Base-by-base conservation (phyloP, 129 eudicot species). In the Pseudognaphalium luteoalbum region DNA sequence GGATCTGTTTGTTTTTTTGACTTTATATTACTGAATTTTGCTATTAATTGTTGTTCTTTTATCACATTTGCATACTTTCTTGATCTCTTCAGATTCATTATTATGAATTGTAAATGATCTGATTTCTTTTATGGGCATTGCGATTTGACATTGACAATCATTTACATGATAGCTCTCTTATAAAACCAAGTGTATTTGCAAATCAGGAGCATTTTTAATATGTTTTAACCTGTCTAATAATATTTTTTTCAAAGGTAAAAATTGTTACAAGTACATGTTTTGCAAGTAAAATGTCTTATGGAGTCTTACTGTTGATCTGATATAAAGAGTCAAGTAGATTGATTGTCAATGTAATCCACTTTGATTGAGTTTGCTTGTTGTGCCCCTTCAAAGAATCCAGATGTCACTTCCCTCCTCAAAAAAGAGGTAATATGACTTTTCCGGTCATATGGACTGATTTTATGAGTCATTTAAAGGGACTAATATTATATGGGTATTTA, bases 1-100 rank as follows among this genome's bases (percentile, higher is more conserved):
- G 68, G 11, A 50, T 25, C 15, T 52, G 0, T 64, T 20, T 72
- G 47, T 71, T 72, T 62, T 62, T 47, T 34, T 79, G 75, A 67
- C 28, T 44, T 29, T 15, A 16, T 80, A 14, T 42, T 50, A 39
- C 28, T 19, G 17, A 70, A 35, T 71, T 71, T 32, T 44, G 32
- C 4, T 64, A 21, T 7, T 14, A 12, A 12, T 25, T 66, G 32
- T 9, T 37, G 52, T 35, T 64, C 30, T 80, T 1, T 63, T 22
- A 70, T 70, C 71, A 19, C 54, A 59, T 61, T 29, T 78, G 4
- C 37, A 21, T 35, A 22, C 32, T 66, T 77, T 10, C 20, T 58
- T 58, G 78, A 72, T 79, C 57, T 59, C 50, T 58, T 69, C 3
- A 12, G 67, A 66, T 68, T 6, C 16, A 30, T 16, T 63, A 11